Conservation (phyloP, 257 asterid species). For the Gentiana macrophylla region DNA sequence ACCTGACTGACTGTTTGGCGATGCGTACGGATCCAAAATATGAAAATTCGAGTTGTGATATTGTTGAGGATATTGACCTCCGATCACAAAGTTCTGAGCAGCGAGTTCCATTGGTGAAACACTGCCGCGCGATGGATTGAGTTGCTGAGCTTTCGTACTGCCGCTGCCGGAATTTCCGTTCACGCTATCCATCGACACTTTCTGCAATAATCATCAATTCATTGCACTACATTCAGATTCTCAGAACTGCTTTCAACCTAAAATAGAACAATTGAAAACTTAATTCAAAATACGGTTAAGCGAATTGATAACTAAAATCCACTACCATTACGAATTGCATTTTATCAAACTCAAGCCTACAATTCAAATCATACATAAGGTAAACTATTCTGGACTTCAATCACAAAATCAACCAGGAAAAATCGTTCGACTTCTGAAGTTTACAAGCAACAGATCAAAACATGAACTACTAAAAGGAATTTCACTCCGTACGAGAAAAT, state of each 20-base stretch:
- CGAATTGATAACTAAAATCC: not conserved
- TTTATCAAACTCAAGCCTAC: slow-evolving; percentile 7
- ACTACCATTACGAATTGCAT: not conserved
- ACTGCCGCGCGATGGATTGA: slow-evolving; percentile 24
- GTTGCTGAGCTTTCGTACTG: slow-evolving; percentile 26
- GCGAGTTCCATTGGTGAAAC: slow-evolving; percentile 25
- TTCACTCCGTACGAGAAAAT: no score
- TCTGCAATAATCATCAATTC: slow-evolving; percentile 18
- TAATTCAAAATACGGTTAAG: not conserved
- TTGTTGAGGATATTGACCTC: slow-evolving; percentile 19
- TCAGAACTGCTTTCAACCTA: not conserved
- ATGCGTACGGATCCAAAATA: slow-evolving; percentile 47
- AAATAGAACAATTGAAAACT: not conserved
- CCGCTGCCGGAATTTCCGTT: slow-evolving; percentile 10
- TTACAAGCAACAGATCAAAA: no score
- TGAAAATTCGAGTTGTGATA: slow-evolving; percentile 23
- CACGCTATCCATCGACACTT: slow-evolving; percentile 33
- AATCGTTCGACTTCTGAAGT: no score
- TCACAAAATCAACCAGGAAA: no score
- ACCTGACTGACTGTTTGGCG: slow-evolving; percentile 32
- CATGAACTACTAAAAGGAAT: no score
- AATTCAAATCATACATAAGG: not conserved
- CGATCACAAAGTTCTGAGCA: slow-evolving; percentile 17
- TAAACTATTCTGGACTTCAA: no score
- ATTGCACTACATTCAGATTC: not conserved